Percentiles rank a stretch among this genome's conserved stretches.
phyloP scores from a whole-genome alignment of 805 yeast species.

The Zygoascus flipseniorum region DNA sequence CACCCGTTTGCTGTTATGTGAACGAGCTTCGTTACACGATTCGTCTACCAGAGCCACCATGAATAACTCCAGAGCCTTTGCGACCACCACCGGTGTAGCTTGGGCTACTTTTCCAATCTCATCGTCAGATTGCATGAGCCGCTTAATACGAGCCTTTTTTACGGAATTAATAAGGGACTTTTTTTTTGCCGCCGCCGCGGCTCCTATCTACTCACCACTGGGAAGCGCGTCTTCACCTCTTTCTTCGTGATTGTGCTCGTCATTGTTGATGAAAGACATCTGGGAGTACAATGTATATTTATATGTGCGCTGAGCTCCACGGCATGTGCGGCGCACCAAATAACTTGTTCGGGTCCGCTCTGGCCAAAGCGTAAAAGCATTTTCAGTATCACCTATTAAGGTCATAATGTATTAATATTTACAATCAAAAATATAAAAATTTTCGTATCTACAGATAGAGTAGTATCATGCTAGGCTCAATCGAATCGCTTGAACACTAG shows the following conservation, averaged over 20 bases:
- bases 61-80: slow-evolving; percentile 87
- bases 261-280: background rate
- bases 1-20: slow-evolving; percentile 68
- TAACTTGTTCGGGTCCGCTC: no score
- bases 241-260: slow-evolving; percentile 12
- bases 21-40: slow-evolving; percentile 67
- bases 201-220: slow-evolving; percentile 25
- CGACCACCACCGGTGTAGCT: slow-evolving; percentile 97
- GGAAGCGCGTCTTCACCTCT: slow-evolving; percentile 35
- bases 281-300: no score
- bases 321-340: no score
- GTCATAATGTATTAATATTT: no score
- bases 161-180: background rate
- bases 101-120: slow-evolving; percentile 98
- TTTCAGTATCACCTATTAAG: no score
- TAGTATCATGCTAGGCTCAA: background rate
- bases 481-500: slow-evolving; percentile 28
- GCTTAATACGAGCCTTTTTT: slow-evolving; percentile 78
- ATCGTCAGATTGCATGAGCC: slow-evolving; percentile 95
- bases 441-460: background rate
- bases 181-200: background rate
- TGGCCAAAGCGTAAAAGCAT: no score
- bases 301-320: no score
- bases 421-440: background rate
- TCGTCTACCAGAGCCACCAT: slow-evolving; percentile 84